Base-by-base conservation (phyloP, 139 green algal genomes). In the Limnomonas spitsbergensis region DNA sequence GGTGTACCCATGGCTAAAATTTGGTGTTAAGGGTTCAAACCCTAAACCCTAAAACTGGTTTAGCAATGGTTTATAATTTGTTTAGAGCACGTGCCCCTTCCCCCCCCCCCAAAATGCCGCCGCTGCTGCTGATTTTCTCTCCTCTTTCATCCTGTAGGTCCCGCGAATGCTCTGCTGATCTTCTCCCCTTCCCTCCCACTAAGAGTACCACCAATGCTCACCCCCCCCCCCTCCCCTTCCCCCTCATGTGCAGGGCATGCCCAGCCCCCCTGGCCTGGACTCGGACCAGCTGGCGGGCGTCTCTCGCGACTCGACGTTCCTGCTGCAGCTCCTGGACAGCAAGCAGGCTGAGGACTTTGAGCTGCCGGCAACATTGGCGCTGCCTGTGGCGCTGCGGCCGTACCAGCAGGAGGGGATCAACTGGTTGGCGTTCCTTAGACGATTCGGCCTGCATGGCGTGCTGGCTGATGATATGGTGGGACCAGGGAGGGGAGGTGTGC, bases 391-490 rank as follows among this genome's bases (percentile, higher is more conserved):
- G 52, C 82, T 98, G 83, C 90, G 95, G 24, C 84, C 83, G 14
- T 98, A 98, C 83, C 95, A 98, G 85, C 90, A 92, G 78, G 95
- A 98, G 81, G 96, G 96, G 79, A 91, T 99, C 69, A 95, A 92
- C 89, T 99, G 96, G 96, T 91, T 99, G 35, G 91, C 92, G 4
- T 99, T 99, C 83, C 90, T 99, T 83, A 90, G 87, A 2, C 87
- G 91, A 47, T 97, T 95, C 82, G 92, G 93, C 20, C 88, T 99
- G 77, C 94, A 98, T 80, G 96, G 96, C 34, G 88, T 98, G 32
- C 89, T 99, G 53, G 95, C 93, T 26, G 96, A 99, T 81, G 96
- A 98, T 84, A 98, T 98, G 95, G 94, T 75, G 69, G 26, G 70
- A 56, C 26, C 29, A 66, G 29, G 27, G n/a, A n/a, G n/a, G n/a